Evolutionary conservation across 2,329 filamentous ascomycete species (phyloP).

Genomic region (Epichloe glyceriae): DNA sequence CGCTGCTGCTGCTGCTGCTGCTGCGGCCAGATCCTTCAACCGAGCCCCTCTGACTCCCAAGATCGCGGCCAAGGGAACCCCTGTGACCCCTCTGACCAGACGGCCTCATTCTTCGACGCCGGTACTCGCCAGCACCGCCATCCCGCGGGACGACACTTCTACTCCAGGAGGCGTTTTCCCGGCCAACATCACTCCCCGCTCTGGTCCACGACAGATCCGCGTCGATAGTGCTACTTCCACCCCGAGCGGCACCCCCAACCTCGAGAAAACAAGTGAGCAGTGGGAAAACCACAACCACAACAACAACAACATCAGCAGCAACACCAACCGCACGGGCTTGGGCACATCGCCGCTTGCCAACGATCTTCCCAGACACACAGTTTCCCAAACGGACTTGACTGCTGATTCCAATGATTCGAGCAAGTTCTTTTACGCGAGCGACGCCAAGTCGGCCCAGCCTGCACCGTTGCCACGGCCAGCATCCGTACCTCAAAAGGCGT

Average conservation of each 20-base stretch:
- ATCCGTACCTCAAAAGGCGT: constrained; percentile 30
- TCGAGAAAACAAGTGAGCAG: constrained; percentile 26
- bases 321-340: constrained; percentile 14
- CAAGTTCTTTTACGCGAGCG: constrained; percentile 89
- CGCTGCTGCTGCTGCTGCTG: constrained; percentile 40
- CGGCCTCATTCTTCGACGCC: constrained; percentile 15
- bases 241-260: constrained; percentile 46
- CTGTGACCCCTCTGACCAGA: constrained; percentile 27
- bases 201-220: constrained; percentile 58
- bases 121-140: constrained; percentile 9
- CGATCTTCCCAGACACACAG: constrained; percentile 15
- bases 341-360: constrained; percentile 21
- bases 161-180: constrained; percentile 44
- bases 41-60: constrained; percentile 42
- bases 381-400: constrained; percentile 14
- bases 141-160: constrained; percentile 33
- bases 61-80: constrained; percentile 32
- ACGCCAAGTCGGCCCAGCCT: constrained; percentile 41
- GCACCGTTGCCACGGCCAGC: constrained; percentile 25
- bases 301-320: constrained; percentile 1
- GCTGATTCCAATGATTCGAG: constrained; percentile 17
- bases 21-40: constrained; percentile 40
- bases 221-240: constrained; percentile 57
- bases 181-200: constrained; percentile 64
- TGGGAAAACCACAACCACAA: constrained; percentile 24